Conservation (phyloP, 306 rosid genomes). For the Canavalia ensiformis region DNA sequence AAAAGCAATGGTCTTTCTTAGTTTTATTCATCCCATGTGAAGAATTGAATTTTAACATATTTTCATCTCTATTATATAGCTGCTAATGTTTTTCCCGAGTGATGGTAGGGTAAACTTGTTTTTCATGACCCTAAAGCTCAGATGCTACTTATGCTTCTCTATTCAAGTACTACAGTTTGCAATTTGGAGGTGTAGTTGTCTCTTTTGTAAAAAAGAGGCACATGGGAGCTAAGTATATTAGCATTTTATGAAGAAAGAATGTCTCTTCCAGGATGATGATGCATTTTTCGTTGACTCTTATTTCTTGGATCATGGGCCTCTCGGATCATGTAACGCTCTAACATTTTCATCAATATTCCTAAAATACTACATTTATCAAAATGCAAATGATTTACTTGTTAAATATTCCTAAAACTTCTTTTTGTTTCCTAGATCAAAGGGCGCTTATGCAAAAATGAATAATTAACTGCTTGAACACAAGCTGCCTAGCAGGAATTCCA, state of each 20-base stretch:
- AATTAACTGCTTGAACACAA: neutral
- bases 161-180: neutral
- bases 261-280: conserved; percentile 55
- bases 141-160: neutral
- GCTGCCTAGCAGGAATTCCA: neutral
- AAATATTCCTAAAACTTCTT: neutral
- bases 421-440: neutral
- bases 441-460: neutral
- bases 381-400: conserved; percentile 15
- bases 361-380: neutral
- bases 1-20: neutral
- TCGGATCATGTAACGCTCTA: conserved; percentile 62
- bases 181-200: conserved; percentile 25
- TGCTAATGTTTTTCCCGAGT: neutral
- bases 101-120: neutral
- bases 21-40: neutral
- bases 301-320: conserved; percentile 91
- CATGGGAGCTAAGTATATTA: conserved; percentile 44
- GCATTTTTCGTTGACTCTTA: conserved; percentile 56
- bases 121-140: neutral
- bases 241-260: conserved; percentile 59
- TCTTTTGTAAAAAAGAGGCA: conserved; percentile 42
- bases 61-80: neutral
- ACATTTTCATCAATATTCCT: conserved; percentile 41
- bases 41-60: neutral